These are phyloP conservation scores for Fusarium penzigii DNA, from an alignment of 2,329 filamentous ascomycete genomes.

Conservation along the genomic window DNA sequence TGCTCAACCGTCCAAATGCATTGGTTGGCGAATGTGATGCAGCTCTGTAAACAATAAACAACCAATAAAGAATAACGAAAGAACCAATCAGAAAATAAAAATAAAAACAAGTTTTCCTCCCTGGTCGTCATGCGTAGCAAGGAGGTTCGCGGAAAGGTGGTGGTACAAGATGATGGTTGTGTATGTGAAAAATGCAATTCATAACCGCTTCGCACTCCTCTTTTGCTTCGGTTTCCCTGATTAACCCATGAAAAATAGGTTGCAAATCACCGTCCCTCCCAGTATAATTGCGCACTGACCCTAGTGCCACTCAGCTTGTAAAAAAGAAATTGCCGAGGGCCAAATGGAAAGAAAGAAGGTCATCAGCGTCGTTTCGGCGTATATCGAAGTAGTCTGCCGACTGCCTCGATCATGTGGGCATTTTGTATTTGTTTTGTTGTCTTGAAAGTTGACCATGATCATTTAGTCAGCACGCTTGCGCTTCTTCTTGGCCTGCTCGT, in stretches of 20 bases:
- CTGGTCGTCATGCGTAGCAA: conserved; percentile 30
- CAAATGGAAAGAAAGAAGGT: conserved; percentile 32
- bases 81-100: conserved; percentile 24
- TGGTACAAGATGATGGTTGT: conserved; percentile 44
- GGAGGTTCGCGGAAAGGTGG: conserved; percentile 35
- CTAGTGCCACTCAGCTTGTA: conserved; percentile 28
- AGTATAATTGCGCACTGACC: conserved; percentile 28
- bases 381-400: conserved; percentile 24
- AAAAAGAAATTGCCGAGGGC: conserved; percentile 20
- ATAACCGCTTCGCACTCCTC: conserved; percentile 40
- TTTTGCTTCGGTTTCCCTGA: conserved; percentile 35
- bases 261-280: conserved; percentile 12
- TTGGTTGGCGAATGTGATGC: conserved; percentile 21
- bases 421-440: conserved; percentile 8
- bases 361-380: conserved; percentile 38
- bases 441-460: background rate
- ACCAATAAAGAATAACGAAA: no score
- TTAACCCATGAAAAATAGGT: conserved; percentile 32
- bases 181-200: conserved; percentile 37
- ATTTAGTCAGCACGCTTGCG: conserved; percentile 74
- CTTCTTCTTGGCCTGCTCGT: conserved; percentile 54
- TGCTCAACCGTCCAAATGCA: conserved; percentile 20
- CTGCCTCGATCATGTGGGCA: conserved; percentile 19
- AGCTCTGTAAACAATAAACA: conserved; percentile 18
- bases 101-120: conserved; percentile 19